Base-by-base conservation (phyloP, 2,329 filamentous ascomycete genomes). In the Trichocomaceae sp. region DNA sequence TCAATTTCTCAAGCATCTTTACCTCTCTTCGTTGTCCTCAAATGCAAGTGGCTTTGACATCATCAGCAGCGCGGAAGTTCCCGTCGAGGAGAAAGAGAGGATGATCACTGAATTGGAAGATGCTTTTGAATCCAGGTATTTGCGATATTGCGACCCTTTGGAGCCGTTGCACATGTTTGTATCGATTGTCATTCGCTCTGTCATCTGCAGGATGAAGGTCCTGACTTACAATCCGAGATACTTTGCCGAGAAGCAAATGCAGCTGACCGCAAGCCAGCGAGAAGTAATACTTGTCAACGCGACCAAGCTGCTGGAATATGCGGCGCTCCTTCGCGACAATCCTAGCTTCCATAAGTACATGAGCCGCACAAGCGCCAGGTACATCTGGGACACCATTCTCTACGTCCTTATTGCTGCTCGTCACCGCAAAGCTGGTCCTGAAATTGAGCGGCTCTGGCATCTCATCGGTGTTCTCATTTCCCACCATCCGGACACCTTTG, bases 351-450 rank as follows among this genome's bases (percentile, higher is more conserved):
- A 33, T 10, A 33, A 33, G 50, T 69, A 62, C 44, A 59, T 35
- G 51, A 63, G 63, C 63, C 62, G 61, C 22, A 57, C 66, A n/a
- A 60, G 63, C 45, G 61, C 63, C 15, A 62, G 59, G 33, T 61
- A 63, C 50, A 49, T 69, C 15, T 70, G 68, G 66, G 63, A 68
- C 50, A 63, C 62, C 2, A 56, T 68, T 15, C 61, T 68, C 3
- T 66, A 63, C 50, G 64, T 67, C 48, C 65, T 69, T 22, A 63
- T 69, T 46, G 66, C 65, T 47, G 57, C 58, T 29, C 60, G 63
- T 26, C 60, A 62, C 26, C 61, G 62, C 17, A 62, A 60, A 57
- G 62, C 51, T 12, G 63, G 65, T 0, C 56, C 61, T 10, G 64
- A 69, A 22, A 60, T 69, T 10, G 66, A 68, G 20, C 57, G 54